Base-by-base conservation (phyloP, 1,284 basidiomycete genomes). In the Phellinidium pouzarii region DNA sequence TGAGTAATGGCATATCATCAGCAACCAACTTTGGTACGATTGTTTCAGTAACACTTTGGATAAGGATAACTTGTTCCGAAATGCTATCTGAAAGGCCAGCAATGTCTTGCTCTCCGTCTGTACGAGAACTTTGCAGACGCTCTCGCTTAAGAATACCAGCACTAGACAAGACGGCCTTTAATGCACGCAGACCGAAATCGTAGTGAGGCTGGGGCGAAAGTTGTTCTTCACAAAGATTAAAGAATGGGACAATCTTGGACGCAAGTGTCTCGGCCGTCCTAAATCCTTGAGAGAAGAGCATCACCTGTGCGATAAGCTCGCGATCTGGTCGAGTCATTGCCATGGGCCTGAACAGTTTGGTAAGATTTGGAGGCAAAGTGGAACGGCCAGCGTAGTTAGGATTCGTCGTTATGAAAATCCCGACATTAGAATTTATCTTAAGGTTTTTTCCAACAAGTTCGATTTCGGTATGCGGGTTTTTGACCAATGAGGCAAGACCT, bases 201-300 rank as follows among this genome's bases (percentile, higher is more conserved):
- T 99, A 99, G 72, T 99, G 97, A 1, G 95, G 93, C 66, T 99
- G 96, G 31, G 90, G 84, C 2, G 94, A 98, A 26, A 99, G 79
- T 64, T 99, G 95, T 65, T 99, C 94, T 57, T 92, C 85, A 63
- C 95, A 99, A 52, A 99, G 84, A 65, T 95, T 96, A 79, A 99
- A 99, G 77, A 99, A 98, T 0, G 95, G 96, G 12, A 99, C 95
- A 54, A 99, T 90, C 72, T 99, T 98, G 54, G 91, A 92, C 0
- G 96, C 96, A 4, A 99, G 79, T 0, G 82, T 86, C 68, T 98
- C 96, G 3, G 97, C 96, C 4, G 92, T 94, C 31, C 95, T 84
- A 81, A 99, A 99, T 59, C 97, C 97, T 73, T 99, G 96, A 12
- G 96, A 98, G 76, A 98, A 99, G 51, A 99, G 74, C 87, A 99